Base-by-base conservation (phyloP, 2,329 filamentous ascomycete genomes). In the Colletotrichum noveboracense region DNA sequence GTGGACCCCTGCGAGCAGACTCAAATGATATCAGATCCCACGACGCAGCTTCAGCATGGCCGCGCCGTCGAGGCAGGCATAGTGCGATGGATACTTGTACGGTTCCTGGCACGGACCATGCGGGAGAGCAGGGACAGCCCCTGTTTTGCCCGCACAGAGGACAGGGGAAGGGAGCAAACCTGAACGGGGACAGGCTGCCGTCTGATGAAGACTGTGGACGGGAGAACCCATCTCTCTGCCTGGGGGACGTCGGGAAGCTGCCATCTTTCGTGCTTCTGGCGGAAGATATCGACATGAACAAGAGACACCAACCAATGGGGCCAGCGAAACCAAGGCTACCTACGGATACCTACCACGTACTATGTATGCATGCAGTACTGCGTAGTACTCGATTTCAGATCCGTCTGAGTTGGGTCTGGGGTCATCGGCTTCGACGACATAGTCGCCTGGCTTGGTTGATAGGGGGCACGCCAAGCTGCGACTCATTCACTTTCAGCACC, bases 61-160 rank as follows among this genome's bases (percentile, higher is more conserved):
- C 43, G 43, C 43, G 58, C 58, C 58, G 30, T 38, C 30, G 30
- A 28, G 38, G 38, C 38, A 56, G n/a, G 21, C 55, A n/a, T 30
- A 24, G 48, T 32, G 60, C 18, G 24, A 18, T 24, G 43, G 56
- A 56, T 70, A 38, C 36, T 38, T 38, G 14, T 18, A 48, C 64
- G n/a, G 62, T 52, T 16, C 30, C 30, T 68, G 12, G 70, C 73
- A 73, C 73, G 58, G 73, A 28, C 70, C 69, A 73, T 64, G 73
- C 70, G 69, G 62, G 55, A 56, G 32, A 26, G 34, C 73, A 75
- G 56, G 73, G 73, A 56, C 43, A 16, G 64, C 62, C 52, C 72
- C 72, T 75, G 68, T 24, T 48, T n/a, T 13, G 62, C 61, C 52
- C 69, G 68, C 72, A 71, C 18, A 66, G 38, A 60, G 24, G 32